Base-by-base conservation (phyloP, 1,139 yeast genomes). In the Candida sp. region DNA sequence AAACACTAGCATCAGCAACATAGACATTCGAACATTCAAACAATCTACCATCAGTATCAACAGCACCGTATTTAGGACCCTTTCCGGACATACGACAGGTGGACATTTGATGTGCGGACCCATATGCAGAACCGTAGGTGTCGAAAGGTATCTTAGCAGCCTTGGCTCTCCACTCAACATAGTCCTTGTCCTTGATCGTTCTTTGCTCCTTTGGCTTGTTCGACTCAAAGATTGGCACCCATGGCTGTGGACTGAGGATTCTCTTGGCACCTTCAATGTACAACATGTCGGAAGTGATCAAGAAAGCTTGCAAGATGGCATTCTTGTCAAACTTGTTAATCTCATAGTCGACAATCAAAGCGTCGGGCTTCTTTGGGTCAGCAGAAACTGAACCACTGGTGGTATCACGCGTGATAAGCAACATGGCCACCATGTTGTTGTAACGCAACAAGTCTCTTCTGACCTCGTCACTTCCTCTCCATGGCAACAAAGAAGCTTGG, bases 61-160 rank as follows among this genome's bases (percentile, higher is more conserved):
- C 74, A 4, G 86, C 86, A 5, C 84, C 83, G 52, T 73, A 60
- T 9, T 58, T 54, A 7, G 86, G 80, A 7, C 80, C 79, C 56
- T 72, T 71, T 17, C 84, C 83, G 4, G 79, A 69, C 71, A 83
- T 81, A 54, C 87, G 73, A 61, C 87, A 82, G 2, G 80, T 63
- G 49, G 83, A 73, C 87, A 84, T 83, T 63, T 84, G 88, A 63
- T 84, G 88, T 6, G 88, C 88, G 3, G 81, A 72, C 3, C 87
- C 88, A 52, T 72, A 67, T 3, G 69, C 55, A 3, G 73, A 59
- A 3, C 73, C 74, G 49, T 64, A 73, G 3, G 59, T 46, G 26
- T 63, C 67, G 45, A 77, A 61, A 7, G 68, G 68, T 5, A 61
- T 58, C 11, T 63, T 63, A 23, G 69, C 67, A 5, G 69, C 69